A percentile compares a stretch with the other conserved stretches of the same genome.
These are phyloP conservation scores for Cercospora sp. DNA, from an alignment of 2,329 filamentous ascomycete species.

Conservation along the genomic window DNA sequence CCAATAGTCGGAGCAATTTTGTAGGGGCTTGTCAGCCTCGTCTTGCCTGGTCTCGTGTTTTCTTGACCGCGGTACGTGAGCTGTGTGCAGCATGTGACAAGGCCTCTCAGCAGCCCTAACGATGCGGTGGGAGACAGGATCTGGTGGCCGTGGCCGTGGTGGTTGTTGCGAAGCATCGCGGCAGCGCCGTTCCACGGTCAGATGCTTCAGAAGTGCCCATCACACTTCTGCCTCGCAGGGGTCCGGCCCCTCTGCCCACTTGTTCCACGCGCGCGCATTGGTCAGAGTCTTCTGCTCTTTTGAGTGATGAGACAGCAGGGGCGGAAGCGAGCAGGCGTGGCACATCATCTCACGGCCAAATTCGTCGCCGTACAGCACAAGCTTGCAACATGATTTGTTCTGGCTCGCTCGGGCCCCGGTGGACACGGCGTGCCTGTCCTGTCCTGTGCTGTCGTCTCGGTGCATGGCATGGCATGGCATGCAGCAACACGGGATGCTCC, in stretches of 20 bases:
- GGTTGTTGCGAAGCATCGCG: neutral
- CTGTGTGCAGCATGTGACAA: neutral
- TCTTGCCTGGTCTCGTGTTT: neutral
- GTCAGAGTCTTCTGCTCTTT: neutral
- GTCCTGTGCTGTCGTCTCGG: neutral
- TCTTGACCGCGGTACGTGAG: neutral
- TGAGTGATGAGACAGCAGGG: conserved; percentile 4
- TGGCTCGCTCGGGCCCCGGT: neutral
- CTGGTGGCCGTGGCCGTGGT: neutral
- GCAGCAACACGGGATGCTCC: neutral
- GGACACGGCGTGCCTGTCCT: neutral
- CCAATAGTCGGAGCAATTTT: neutral
- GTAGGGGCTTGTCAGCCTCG: neutral
- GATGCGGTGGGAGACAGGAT: neutral
- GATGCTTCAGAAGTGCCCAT: neutral
- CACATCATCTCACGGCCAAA: neutral
- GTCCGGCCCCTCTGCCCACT: neutral
- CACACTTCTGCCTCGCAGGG: neutral
- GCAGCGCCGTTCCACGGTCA: neutral
- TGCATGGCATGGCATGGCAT: neutral
- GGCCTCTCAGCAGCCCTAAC: neutral
- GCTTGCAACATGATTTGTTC: neutral
- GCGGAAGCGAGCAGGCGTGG: neutral
- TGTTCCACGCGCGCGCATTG: neutral
- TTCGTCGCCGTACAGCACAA: neutral